Base-by-base conservation (phyloP, 1,139 yeast species). In the Candida tetrigidarum region DNA sequence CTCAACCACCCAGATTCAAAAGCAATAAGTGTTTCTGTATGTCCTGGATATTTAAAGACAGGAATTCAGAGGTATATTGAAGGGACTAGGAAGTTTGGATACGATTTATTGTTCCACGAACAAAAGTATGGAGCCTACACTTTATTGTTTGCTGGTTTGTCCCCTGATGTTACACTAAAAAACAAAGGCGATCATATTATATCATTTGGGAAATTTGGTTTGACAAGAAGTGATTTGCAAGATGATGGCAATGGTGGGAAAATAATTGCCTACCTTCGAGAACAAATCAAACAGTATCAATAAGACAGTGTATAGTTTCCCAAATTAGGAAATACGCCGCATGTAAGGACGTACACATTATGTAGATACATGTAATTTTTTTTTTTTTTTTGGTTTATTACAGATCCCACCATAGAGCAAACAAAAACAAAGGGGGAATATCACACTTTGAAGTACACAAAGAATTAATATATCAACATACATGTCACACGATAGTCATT, bases 11-110 rank as follows among this genome's bases (percentile, higher is more conserved):
- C 64, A 4, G 60, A 61, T 2, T 83, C 9, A 51, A 64, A 76
- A 22, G 62, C 68, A 38, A 65, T 71, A 30, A 59, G 67, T 2
- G 58, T 73, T 1, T 64, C 67, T n/a, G 16, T 50, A 11, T 74
- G 78, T 55, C 84, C 84, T 1, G 85, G 84, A 2, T 54, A 59
- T 34, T 51, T 79, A 25, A 54, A 51, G 10, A 65, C 81, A 2
- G 80, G 74, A 2, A 55, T 80, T 27, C 62, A 63, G 19, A 67
- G 81, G 51, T 54, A 63, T 46, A 48, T 57, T 39, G 45, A 35
- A 20, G 35, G 39, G 27, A 8, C 23, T 40, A 38, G 48, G 38
- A 39, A 42, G 37, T 22, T 35, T 3, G 19, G 37, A 14, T 38
- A 37, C 15, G 14, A 16, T 16, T 25, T 25, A 11, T 28, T 42